Evolutionary conservation across 192 early-diverging fungal species (phyloP), one percentile per base, ranked within the genome.

Genomic region (Umbelopsis isabellina): DNA sequence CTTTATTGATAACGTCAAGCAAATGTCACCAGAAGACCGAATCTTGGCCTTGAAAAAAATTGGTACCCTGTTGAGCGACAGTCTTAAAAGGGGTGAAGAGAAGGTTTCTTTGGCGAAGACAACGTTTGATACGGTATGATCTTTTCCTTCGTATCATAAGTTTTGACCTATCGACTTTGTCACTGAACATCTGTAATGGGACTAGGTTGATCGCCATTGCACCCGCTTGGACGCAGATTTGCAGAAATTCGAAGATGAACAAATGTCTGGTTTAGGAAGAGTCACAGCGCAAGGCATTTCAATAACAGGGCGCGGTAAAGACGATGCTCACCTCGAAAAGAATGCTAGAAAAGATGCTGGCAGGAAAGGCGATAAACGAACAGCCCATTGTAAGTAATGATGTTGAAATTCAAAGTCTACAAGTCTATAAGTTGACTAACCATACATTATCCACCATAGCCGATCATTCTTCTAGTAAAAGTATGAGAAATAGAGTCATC

Each of bases 61-160:
- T 25, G 81, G 85, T 10, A 76, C 66, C 6, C 61, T 86, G 16
- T 88, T 96, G 49, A 89, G 88, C 12, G 92, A 92, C 4, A 91
- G 87, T 46, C 78, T 96, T 21, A 91, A 94, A 73, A 87, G 94
- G 65, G 95, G 94, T 9, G 94, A 97, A 71, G 95, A 98, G 64
- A 99, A 97, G 70, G 95, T 98, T 2, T 88, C 93, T 0, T 75
- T 99, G 27, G 97, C 97, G 15, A 91, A 91, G 46, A 91, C 97
- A 46, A 97, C 96, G 0, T 98, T 93, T 73, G 96, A 99, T 67
- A 83, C 92, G 74, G 96, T 96, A 75, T 15, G 79, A 5, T 20
- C 13, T 77, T 76, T n/a, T 33, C 37, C 13, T 11, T 12, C n/a
- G 25, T 4, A 15, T 13, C n/a, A 3, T 25, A 45, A n/a, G n/a